phyloP scores from a whole-genome alignment of 495 filamentous ascomycete genomes.

The Niebla homalea region DNA sequence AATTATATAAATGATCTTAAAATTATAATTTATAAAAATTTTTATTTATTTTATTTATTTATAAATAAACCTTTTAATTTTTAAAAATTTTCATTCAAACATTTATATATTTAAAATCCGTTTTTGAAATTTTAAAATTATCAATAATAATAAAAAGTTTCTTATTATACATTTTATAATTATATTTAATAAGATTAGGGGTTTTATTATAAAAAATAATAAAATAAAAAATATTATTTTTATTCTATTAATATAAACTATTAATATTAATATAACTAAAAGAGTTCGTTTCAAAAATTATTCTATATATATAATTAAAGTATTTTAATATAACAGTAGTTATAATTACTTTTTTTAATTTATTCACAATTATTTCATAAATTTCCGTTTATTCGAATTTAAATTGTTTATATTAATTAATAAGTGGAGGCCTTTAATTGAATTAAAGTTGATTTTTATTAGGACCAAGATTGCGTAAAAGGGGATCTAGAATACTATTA shows the following conservation, averaged over 20 bases:
- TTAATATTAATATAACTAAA: background rate
- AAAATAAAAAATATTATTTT: background rate
- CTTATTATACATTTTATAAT: slow-evolving; percentile 1
- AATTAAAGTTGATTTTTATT: too few species aligned
- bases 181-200: background rate
- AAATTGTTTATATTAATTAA: too few species aligned
- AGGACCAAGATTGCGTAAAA: too few species aligned
- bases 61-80: background rate
- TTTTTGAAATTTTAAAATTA: background rate
- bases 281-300: too few species aligned
- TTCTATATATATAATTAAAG: too few species aligned
- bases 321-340: too few species aligned
- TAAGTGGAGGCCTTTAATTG: too few species aligned
- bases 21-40: too few species aligned
- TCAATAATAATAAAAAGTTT: background rate
- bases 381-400: too few species aligned
- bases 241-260: background rate
- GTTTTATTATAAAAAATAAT: background rate
- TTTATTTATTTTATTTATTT: background rate
- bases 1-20: background rate
- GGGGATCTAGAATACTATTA: too few species aligned
- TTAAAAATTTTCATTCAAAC: background rate
- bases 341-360: too few species aligned
- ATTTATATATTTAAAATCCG: background rate
- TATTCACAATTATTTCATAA: too few species aligned